Conservation (phyloP, 257 asterid species). For the Forsythia viridissima region DNA sequence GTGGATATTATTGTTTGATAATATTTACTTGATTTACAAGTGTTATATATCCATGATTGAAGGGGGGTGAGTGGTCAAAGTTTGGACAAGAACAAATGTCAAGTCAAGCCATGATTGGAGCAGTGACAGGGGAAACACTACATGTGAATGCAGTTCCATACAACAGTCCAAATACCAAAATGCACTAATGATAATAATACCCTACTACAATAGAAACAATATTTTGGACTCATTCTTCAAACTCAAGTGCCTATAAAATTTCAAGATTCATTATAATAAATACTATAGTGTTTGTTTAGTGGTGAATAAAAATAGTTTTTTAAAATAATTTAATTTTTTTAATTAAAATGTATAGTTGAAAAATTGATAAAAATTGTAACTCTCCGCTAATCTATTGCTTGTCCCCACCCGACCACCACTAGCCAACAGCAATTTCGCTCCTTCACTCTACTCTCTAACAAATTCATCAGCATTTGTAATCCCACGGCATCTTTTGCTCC, state of each 20-base stretch:
- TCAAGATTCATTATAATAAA: too few species aligned
- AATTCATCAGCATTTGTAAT: too few species aligned
- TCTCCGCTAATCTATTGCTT: too few species aligned
- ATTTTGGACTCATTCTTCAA: slow-evolving; percentile 36
- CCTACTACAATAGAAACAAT: slow-evolving; percentile 36
- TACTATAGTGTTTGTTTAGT: too few species aligned
- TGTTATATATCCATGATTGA: neutral
- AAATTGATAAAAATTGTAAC: too few species aligned
- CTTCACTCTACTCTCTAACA: too few species aligned
- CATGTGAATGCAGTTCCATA: slow-evolving; percentile 45
- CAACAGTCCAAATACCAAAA: slow-evolving; percentile 20
- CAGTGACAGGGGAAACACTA: slow-evolving; percentile 23
- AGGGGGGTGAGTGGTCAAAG: slow-evolving; percentile 32
- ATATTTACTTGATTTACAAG: neutral
- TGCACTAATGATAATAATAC: slow-evolving; percentile 9
- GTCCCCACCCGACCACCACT: too few species aligned
- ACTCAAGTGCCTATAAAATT: neutral
- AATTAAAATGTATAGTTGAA: too few species aligned
- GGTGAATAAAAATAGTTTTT: too few species aligned
- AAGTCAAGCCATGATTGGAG: slow-evolving; percentile 20
- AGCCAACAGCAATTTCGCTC: too few species aligned
- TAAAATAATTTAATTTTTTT: too few species aligned
- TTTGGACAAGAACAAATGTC: slow-evolving; percentile 24
- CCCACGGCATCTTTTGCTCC: too few species aligned
- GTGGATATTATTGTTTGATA: neutral